Evolutionary conservation across 345 rosid species (phyloP).

Genomic region (Bruguiera sexangula): DNA sequence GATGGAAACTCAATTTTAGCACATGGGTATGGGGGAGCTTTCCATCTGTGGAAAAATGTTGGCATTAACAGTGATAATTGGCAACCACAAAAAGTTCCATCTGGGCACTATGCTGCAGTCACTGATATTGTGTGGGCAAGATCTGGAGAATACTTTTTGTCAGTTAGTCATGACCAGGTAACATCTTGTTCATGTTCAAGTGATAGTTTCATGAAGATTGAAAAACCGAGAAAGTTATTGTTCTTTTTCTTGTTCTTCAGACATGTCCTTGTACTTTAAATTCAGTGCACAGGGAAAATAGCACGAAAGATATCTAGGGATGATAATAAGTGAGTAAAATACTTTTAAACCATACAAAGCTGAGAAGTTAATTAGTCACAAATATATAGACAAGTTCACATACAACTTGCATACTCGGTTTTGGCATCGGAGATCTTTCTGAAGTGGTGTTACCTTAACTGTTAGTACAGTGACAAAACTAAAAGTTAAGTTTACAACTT

Average conservation of each 20-base stretch:
- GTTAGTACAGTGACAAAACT: too few relatives aligned
- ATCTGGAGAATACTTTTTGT: slow-evolving; percentile 65
- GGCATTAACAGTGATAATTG: slow-evolving; percentile 63
- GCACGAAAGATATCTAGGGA: not conserved
- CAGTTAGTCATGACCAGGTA: slow-evolving; percentile 97
- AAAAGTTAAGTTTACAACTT: too few relatives aligned
- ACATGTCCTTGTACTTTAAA: not conserved
- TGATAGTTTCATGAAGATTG: too few relatives aligned
- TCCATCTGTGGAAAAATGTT: slow-evolving; percentile 81
- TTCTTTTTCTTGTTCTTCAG: too few relatives aligned
- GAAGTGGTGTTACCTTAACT: not conserved
- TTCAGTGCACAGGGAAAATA: not conserved
- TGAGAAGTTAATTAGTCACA: not conserved
- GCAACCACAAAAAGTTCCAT: slow-evolving; percentile 84
- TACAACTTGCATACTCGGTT: too few relatives aligned
- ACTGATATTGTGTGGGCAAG: slow-evolving; percentile 81
- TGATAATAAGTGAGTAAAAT: not conserved
- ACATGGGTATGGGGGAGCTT: slow-evolving; percentile 93
- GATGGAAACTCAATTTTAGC: slow-evolving; percentile 68
- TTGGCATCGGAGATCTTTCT: not conserved
- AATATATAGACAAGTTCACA: not conserved
- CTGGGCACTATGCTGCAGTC: slow-evolving; percentile 86
- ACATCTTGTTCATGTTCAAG: slow-evolving; percentile 3
- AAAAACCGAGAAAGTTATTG: too few relatives aligned
- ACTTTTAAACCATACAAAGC: not conserved